Evolutionary conservation across 176 grass and related monocot genomes (phyloP).

Genomic region (Eleusine indica): DNA sequence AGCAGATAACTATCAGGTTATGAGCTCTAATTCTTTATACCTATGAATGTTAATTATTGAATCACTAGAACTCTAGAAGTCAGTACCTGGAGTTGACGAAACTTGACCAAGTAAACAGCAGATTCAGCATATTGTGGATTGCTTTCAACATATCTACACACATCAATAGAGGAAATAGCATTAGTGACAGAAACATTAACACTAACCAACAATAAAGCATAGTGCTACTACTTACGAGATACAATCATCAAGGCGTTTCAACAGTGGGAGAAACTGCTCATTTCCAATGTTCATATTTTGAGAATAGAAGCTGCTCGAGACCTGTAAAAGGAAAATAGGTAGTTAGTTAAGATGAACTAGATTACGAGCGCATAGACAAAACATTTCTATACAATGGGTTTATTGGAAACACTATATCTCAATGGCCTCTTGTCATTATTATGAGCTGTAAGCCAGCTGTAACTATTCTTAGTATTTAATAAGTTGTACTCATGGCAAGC

Average conservation of each 20-base stretch:
- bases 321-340: constrained; percentile 52
- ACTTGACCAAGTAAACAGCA: constrained; percentile 96
- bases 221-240: constrained; percentile 71
- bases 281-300: constrained; percentile 88
- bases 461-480: background rate
- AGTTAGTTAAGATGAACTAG: constrained; percentile 25
- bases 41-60: constrained; percentile 32
- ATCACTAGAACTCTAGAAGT: constrained; percentile 19
- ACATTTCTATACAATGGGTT: background rate
- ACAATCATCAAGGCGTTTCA: constrained; percentile 97
- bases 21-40: constrained; percentile 11
- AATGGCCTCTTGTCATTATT: background rate
- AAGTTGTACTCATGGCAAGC: background rate
- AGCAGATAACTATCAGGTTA: constrained; percentile 37
- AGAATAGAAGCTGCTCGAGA: constrained; percentile 89
- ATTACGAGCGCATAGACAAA: constrained; percentile 9
- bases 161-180: constrained; percentile 15
- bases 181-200: constrained; percentile 19
- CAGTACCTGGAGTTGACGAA: constrained; percentile 88
- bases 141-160: constrained; percentile 86
- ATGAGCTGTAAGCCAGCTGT: background rate
- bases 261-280: constrained; percentile 81
- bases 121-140: constrained; percentile 99
- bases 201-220: constrained; percentile 22
- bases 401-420: background rate